phyloP scores from a whole-genome alignment of 495 filamentous ascomycete genomes.

The Penicillium longicatenatum region DNA sequence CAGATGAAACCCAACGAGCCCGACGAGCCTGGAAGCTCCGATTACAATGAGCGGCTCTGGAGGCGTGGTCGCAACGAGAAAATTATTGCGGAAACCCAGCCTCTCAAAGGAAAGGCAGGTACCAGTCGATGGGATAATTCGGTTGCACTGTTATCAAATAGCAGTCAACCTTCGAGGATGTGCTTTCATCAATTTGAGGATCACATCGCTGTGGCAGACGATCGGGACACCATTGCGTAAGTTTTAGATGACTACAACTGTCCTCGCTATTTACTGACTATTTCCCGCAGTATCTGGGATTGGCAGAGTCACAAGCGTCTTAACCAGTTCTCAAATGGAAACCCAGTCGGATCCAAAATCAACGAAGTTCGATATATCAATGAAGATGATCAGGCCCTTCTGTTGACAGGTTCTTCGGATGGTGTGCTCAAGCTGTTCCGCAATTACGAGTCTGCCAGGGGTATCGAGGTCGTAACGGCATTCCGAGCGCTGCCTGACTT shows the following conservation, averaged over 20 bases:
- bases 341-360: conserved; percentile 86
- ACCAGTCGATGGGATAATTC: conserved; percentile 81
- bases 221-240: conserved; percentile 78
- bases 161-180: conserved; percentile 85
- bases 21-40: conserved; percentile 94
- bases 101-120: conserved; percentile 83
- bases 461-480: conserved; percentile 82
- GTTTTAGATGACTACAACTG: conserved; percentile 8
- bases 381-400: conserved; percentile 91
- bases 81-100: conserved; percentile 88
- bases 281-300: conserved; percentile 76
- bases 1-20: conserved; percentile 97
- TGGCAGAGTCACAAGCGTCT: conserved; percentile 74
- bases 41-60: conserved; percentile 96
- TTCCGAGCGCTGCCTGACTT: conserved; percentile 93
- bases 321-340: conserved; percentile 89
- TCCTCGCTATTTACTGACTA: conserved; percentile 26
- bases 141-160: conserved; percentile 78
- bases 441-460: conserved; percentile 70
- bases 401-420: conserved; percentile 94
- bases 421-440: conserved; percentile 93
- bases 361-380: conserved; percentile 97
- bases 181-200: conserved; percentile 98
- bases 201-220: conserved; percentile 91
- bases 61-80: conserved; percentile 88